Evolutionary conservation across 2,329 filamentous ascomycete genomes (phyloP).

Genomic region (Colletotrichum chrysophilum): DNA sequence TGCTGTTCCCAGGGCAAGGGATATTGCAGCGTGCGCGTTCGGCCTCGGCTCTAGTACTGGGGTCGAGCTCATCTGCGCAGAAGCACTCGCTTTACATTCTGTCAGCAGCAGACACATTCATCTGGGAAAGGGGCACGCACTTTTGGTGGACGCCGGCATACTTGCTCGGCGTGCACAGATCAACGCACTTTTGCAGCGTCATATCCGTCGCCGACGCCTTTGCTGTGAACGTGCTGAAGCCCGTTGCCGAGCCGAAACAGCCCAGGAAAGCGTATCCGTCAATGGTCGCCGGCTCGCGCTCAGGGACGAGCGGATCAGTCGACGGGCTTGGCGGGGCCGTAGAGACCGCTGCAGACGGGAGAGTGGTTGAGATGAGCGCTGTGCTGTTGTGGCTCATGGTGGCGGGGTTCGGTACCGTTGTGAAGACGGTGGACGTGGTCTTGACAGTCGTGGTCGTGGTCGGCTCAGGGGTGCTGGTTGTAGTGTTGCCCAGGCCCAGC

Average conservation of each 20-base stretch:
- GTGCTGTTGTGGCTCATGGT: conserved; percentile 8
- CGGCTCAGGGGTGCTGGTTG: conserved; percentile 14
- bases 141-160: conserved; percentile 46
- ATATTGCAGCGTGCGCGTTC: conserved; percentile 38
- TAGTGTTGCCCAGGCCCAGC: conserved; percentile 15
- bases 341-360: neutral
- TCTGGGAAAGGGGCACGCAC: neutral
- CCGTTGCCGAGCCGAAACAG: conserved; percentile 45
- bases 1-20: conserved; percentile 45
- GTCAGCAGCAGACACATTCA: neutral
- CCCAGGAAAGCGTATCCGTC: conserved; percentile 39
- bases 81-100: conserved; percentile 38
- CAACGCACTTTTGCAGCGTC: conserved; percentile 44
- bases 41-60: conserved; percentile 39
- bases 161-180: conserved; percentile 36
- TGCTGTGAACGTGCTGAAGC: conserved; percentile 39
- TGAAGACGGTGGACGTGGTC: conserved; percentile 28
- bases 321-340: conserved; percentile 8
- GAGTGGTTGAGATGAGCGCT: neutral
- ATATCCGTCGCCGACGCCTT: conserved; percentile 36
- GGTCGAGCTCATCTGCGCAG: conserved; percentile 47
- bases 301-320: conserved; percentile 19
- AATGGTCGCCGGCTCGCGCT: conserved; percentile 36
- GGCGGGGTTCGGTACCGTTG: conserved; percentile 27
- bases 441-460: conserved; percentile 32